Conservation (phyloP, 805 yeast genomes). For the Cyberlindnera maritima region DNA sequence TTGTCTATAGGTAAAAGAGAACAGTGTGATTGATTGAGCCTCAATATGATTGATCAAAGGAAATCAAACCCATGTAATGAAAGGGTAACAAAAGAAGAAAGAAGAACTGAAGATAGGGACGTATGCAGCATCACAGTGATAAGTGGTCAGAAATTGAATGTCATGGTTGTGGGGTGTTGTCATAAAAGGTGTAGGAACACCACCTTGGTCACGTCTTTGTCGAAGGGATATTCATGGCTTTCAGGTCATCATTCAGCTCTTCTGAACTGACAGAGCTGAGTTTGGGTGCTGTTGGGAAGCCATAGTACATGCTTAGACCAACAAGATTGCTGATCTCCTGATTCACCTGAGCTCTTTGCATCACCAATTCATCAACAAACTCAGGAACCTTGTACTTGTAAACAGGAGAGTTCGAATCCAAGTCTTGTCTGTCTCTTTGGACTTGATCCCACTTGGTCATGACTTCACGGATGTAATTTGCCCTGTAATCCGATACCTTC, state of each 20-base stretch:
- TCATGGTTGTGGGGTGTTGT: neutral
- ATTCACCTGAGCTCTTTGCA: conserved; percentile 62
- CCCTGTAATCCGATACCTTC: conserved; percentile 62
- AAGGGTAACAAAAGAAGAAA: neutral
- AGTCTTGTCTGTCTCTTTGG: conserved; percentile 79
- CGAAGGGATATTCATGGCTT: conserved; percentile 41
- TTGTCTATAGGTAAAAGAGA: no score
- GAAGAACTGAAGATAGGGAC: neutral
- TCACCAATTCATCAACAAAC: conserved; percentile 48
- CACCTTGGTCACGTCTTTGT: conserved; percentile 1
- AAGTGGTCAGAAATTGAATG: no score
- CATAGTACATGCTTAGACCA: conserved; percentile 64
- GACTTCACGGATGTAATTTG: conserved; percentile 62
- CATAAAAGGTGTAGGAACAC: neutral
- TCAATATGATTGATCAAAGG: no score
- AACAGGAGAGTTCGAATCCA: conserved; percentile 43
- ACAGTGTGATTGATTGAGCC: no score
- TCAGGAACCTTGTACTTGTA: conserved; percentile 40
- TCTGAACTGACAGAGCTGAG: conserved; percentile 61
- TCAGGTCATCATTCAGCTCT: conserved; percentile 75
- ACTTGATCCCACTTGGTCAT: conserved; percentile 90
- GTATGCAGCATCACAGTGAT: neutral
- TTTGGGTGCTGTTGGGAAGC: conserved; percentile 81
- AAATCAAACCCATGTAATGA: no score
- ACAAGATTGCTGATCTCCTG: conserved; percentile 68